Evolutionary conservation across 2,329 filamentous ascomycete genomes (phyloP), one percentile per base, ranked within the genome.

Genomic region (Paecilomyces sp.): DNA sequence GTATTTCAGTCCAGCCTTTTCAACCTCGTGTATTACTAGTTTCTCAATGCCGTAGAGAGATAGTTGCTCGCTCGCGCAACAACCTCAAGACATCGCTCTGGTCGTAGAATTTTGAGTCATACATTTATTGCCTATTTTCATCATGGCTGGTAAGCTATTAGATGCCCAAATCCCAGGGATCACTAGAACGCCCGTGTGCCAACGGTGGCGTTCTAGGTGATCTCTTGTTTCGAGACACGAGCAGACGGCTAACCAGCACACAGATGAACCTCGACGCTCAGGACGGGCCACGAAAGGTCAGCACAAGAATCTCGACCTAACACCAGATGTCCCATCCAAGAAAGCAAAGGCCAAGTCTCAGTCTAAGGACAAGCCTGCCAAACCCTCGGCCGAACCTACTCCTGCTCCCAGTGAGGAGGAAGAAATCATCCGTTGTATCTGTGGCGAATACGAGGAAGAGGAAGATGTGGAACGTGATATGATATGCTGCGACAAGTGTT

Each of bases 241-340:
- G 24, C 24, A 56, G 50, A 61, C 65, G 61, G 67, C 72, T 76
- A 71, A 77, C 68, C 13, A 50, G 47, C 62, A n/a, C 56, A 65
- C 74, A 88, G 86, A 88, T 65, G 93, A 97, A 83, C 90, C 92
- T 61, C 89, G 94, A 74, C 90, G 94, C 72, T 99, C 94, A 52
- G 92, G 94, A 65, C 89, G 94, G 70, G 92, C 93, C 69, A 99
- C 94, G 64, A 99, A 99, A 74, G 94, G 94, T 72, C 92, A 97
- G 70, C 92, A 97, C 76, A 96, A 96, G 76, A 89, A 89, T 65
- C 88, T 91, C 67, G 92, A 96, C 71, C 82, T 76, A 56, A 59
- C 88, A 59, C 83, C 90, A 66, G 89, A 91, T 54, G 75, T 77
- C 15, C 73, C 79, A 5, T 63, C 78, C 58, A 78, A 80, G 65